Evolutionary conservation across 2,329 filamentous ascomycete species (phyloP).

Genomic region (Hypoxylon sp.): DNA sequence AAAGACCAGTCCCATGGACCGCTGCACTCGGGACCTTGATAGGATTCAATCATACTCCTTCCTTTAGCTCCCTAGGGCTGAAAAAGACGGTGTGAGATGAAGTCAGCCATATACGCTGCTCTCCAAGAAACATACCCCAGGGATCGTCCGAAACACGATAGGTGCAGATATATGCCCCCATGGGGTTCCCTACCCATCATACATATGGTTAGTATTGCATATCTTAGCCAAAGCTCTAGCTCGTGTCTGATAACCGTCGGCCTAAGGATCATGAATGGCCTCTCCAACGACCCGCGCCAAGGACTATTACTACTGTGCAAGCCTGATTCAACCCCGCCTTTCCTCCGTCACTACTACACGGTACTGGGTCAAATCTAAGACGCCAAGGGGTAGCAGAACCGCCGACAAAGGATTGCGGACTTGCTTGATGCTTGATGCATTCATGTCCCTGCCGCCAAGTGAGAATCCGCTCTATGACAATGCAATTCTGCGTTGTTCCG

Average conservation of each 20-base stretch:
- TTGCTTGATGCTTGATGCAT: slow-evolving; percentile 13
- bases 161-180: slow-evolving; percentile 25
- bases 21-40: slow-evolving; percentile 23
- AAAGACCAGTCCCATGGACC: slow-evolving; percentile 21
- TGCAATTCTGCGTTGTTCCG: slow-evolving; percentile 10
- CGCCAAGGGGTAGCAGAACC: slow-evolving; percentile 28
- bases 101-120: slow-evolving; percentile 22
- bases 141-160: slow-evolving; percentile 26
- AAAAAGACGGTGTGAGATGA: slow-evolving; percentile 43
- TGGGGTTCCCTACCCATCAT: neutral
- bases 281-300: slow-evolving; percentile 38
- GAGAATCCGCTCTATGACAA: slow-evolving; percentile 5
- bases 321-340: slow-evolving; percentile 37
- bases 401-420: slow-evolving; percentile 5
- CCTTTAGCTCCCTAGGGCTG: slow-evolving; percentile 28
- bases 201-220: slow-evolving; percentile 9
- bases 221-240: slow-evolving; percentile 12
- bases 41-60: slow-evolving; percentile 30
- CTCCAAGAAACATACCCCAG: slow-evolving; percentile 9
- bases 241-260: slow-evolving; percentile 34
- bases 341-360: slow-evolving; percentile 29
- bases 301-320: slow-evolving; percentile 32
- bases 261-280: slow-evolving; percentile 38
- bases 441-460: slow-evolving; percentile 9
- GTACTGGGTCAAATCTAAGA: slow-evolving; percentile 40